A percentile compares a stretch with the other conserved stretches of the same genome.
phyloP scores from a whole-genome alignment of 257 asterid species.

The Marsdenia floribunda region DNA sequence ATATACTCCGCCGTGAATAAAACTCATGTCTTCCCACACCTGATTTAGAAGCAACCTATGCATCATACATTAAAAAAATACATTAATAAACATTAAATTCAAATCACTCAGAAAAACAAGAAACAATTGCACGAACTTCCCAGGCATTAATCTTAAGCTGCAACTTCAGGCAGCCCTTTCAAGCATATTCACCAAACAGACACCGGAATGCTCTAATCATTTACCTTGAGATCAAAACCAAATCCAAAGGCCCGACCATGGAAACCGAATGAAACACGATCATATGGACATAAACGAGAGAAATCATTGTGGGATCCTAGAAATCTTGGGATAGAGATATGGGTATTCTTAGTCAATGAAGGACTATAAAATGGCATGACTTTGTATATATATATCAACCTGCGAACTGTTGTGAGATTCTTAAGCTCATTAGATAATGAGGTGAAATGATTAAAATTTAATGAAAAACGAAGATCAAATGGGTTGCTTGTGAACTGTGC shows the following conservation, averaged over 20 bases:
- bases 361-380: slow-evolving; percentile 45
- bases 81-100: background rate
- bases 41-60: slow-evolving; percentile 10
- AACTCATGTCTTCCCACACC: slow-evolving; percentile 23
- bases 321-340: slow-evolving; percentile 20
- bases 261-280: slow-evolving; percentile 29
- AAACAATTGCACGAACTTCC: background rate
- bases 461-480: background rate
- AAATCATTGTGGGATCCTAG: slow-evolving; percentile 15
- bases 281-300: slow-evolving; percentile 22
- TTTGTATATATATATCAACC: background rate
- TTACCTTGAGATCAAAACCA: slow-evolving; percentile 40
- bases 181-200: slow-evolving; percentile 9
- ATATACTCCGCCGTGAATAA: slow-evolving; percentile 29
- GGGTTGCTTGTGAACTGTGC: background rate
- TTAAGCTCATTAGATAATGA: background rate
- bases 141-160: background rate
- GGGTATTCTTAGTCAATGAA: slow-evolving; percentile 21
- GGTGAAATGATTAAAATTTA: background rate
- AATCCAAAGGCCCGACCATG: slow-evolving; percentile 10
- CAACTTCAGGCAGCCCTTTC: background rate
- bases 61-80: background rate
- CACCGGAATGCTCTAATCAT: background rate
- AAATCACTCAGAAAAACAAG: background rate
- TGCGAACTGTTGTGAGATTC: background rate